Evolutionary conservation across 2,329 filamentous ascomycete genomes (phyloP), one percentile per base, ranked within the genome.

Genomic region (Magnaporthiopsis rhizophila): DNA sequence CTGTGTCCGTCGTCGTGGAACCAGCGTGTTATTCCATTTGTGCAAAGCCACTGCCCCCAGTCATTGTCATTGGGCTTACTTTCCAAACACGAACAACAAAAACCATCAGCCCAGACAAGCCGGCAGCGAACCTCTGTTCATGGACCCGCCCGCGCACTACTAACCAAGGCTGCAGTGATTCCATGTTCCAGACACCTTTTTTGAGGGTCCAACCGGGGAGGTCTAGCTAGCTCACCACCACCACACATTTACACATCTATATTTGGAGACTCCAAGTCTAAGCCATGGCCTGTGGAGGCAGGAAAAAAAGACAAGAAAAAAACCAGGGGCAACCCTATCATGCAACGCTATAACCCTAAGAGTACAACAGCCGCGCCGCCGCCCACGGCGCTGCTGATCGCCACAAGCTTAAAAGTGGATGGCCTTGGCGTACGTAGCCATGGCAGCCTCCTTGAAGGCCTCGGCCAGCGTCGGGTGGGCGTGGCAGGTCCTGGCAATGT

Each of bases 381-480:
- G 32, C n/a, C 32, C 24, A 59, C n/a, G 30, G n/a, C 38, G 30
- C 34, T 24, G 28, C 38, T n/a, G 13, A 65, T 45, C 65, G 58
- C 58, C 34, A 36, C 21, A 56, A 30, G 2, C 64, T 79, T 90
- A 99, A 80, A 90, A 96, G 83, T 99, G 95, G 77, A 99, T 97
- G 69, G 95, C 89, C 83, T 97, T 95, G 73, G 88, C 86, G 81
- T 96, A 92, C 62, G 94, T 97, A 67, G 92, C 91, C 95, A 99
- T 98, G 71, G 95, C 95, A 73, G 95, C 95, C 86, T 99, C 95
- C 85, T 99, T 99, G 86, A 99, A 98, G 59, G 95, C 95, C 83
- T 99, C 95, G 30, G 94, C 88, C 66, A 99, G 84, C 62, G 93
- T 97, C 65, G 95, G 95, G 81, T 99, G 95, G 64, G 95, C 95